Conservation (phyloP, 805 yeast genomes). For the Saturnispora ahearnii region DNA sequence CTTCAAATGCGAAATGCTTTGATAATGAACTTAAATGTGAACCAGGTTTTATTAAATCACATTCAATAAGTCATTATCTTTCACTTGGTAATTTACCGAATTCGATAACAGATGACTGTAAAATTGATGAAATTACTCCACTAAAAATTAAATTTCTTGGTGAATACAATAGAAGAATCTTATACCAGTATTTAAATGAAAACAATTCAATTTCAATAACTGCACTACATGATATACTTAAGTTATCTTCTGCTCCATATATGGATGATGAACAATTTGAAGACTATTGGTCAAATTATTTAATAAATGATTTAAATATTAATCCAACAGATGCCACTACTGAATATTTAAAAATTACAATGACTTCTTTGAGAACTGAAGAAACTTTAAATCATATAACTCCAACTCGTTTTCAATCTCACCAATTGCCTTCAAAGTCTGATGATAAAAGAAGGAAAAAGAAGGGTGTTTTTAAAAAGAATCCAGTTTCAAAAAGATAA, state of each 20-base stretch:
- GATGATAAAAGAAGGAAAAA: constrained; percentile 7
- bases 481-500: constrained; percentile 1
- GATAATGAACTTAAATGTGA: constrained; percentile 56
- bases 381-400: constrained; percentile 42
- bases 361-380: constrained; percentile 45
- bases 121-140: constrained; percentile 33
- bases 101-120: not conserved
- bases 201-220: constrained; percentile 56
- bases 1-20: constrained; percentile 71
- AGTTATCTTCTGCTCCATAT: constrained; percentile 44
- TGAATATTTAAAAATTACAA: constrained; percentile 16
- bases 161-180: constrained; percentile 55
- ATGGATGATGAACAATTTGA: constrained; percentile 58
- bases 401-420: constrained; percentile 11
- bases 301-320: constrained; percentile 25
- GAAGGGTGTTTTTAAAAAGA: constrained; percentile 6
- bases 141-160: constrained; percentile 59
- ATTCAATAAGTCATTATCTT: constrained; percentile 49
- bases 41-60: constrained; percentile 46
- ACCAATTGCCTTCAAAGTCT: constrained; percentile 5
- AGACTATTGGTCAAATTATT: constrained; percentile 63
- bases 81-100: constrained; percentile 23
- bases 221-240: constrained; percentile 53
- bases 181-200: constrained; percentile 46
- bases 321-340: constrained; percentile 26